Evolutionary conservation across 257 asterid species (phyloP), one percentile per base, ranked within the genome.

Genomic region (Solanum gracilifrons): DNA sequence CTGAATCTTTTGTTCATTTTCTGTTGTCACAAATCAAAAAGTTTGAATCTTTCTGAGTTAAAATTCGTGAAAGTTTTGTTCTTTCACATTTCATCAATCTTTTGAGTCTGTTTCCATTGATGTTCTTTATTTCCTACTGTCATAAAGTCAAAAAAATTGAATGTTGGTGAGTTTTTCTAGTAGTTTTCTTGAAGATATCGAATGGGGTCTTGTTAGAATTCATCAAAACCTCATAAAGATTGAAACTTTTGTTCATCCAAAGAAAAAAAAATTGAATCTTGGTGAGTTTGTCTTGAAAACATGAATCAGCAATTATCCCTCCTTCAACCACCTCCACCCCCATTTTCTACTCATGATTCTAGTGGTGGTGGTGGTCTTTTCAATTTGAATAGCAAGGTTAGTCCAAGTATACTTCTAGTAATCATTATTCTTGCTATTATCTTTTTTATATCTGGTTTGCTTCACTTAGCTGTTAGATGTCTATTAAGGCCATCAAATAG

Each of bases 371-470:
- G 80, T 31, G 87, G 82, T 11, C 13, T 20, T 33, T 92, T 96
- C 90, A 90, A 92, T 85, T 87, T 93, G 92, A 95, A 91, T 88
- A 90, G 85, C 88, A 93, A 89, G 88, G 96, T 97, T 7, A 97
- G 95, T 88, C 98, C 99, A 6, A 94, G 93, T 6, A 89, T 95
- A 80, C 93, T 97, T 7, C 90, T 97, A 58, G 92, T 95, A 88
- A 94, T 97, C 83, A 94, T 94, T 74, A 90, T 95, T 85, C 93
- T 97, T 12, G 97, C 98, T 20, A 92, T 95, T 10, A 93, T 97
- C 92, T 97, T 97, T 93, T 97, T 95, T 75, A 88, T 95, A 13
- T 95, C 97, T 85, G 98, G 98, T 31, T 83, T 97, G 27, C 96
- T 97, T 75, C 99, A 97, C 69, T 95, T 95, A n/a, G 95, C 95